Evolutionary conservation across 2,329 filamentous ascomycete genomes (phyloP).

Genomic region (Trichophyton equinum): DNA sequence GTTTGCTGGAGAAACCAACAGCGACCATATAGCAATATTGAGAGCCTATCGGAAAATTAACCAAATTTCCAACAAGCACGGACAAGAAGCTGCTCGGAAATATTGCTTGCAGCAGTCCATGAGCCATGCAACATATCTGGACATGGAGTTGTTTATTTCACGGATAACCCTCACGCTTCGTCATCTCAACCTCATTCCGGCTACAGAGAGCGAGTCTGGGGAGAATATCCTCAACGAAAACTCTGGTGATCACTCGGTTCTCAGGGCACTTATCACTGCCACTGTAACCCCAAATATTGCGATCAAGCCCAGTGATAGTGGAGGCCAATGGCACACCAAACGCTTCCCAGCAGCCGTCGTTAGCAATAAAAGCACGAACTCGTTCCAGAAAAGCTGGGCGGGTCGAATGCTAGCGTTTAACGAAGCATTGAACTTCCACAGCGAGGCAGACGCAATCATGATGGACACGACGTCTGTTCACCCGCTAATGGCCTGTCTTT

Average conservation of each 20-base stretch:
- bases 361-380: conserved; percentile 14
- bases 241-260: conserved; percentile 30
- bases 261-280: conserved; percentile 37
- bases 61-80: conserved; percentile 19
- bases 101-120: conserved; percentile 25
- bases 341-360: conserved; percentile 19
- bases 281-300: conserved; percentile 37
- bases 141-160: conserved; percentile 24
- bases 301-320: conserved; percentile 13
- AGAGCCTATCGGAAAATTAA: conserved; percentile 34
- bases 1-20: conserved; percentile 27
- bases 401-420: neutral
- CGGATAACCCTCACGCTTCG: conserved; percentile 30
- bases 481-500: conserved; percentile 4
- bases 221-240: conserved; percentile 32
- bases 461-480: neutral
- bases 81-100: conserved; percentile 18
- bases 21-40: conserved; percentile 36
- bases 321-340: conserved; percentile 16
- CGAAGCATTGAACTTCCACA: neutral
- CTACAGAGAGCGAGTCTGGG: conserved; percentile 17
- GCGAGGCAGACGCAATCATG: neutral
- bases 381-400: neutral
- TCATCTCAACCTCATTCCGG: conserved; percentile 24
- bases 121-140: conserved; percentile 25